Conservation (phyloP, 805 yeast genomes). For the Wickerhamiella lipophila region DNA sequence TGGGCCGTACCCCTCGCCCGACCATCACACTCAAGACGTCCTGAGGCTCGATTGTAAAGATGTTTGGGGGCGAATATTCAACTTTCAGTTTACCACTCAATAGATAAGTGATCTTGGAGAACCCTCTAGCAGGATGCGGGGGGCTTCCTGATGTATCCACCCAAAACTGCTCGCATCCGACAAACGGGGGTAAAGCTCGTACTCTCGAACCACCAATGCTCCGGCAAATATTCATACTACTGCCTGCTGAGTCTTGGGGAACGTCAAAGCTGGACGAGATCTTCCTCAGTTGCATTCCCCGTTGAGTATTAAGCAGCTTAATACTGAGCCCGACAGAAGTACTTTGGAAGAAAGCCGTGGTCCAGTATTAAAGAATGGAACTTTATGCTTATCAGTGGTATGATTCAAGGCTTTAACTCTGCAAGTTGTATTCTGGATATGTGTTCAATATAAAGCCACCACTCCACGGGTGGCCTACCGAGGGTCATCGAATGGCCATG, state of each 20-base stretch:
- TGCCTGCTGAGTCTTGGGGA: not conserved
- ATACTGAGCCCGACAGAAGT: no score
- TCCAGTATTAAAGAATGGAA: no score
- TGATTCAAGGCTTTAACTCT: no score
- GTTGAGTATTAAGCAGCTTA: not conserved
- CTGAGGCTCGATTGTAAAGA: conserved; percentile 17
- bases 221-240: conserved; percentile 8
- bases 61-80: conserved; percentile 18
- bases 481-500: no score
- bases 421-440: no score
- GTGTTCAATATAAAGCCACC: no score
- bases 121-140: conserved; percentile 21
- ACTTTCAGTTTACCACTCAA: conserved; percentile 15
- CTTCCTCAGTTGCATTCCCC: not conserved
- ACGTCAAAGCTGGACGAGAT: conserved; percentile 1
- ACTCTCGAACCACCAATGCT: conserved; percentile 14
- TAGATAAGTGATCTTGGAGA: conserved; percentile 17
- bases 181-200: conserved; percentile 20
- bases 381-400: no score
- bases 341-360: no score
- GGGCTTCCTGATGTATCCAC: conserved; percentile 18
- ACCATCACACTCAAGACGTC: conserved; percentile 20
- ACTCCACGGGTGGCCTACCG: no score
- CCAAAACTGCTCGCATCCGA: conserved; percentile 18
- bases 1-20: conserved; percentile 19